Percentiles rank a stretch among this genome's conserved stretches.
Conservation (phyloP, 73 alveolate species). For the Blepharisma stoltei region DNA sequence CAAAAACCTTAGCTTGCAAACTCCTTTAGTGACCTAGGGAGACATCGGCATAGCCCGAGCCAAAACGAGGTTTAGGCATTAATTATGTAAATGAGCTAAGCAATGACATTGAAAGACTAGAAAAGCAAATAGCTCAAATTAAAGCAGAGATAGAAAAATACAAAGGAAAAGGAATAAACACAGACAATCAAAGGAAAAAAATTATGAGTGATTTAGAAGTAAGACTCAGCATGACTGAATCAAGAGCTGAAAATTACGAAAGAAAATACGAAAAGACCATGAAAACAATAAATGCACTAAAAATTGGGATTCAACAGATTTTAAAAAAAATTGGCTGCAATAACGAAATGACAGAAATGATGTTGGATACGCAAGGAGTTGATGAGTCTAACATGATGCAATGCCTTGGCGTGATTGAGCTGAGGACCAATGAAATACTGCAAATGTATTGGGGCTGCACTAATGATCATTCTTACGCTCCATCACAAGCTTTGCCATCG, state of each 20-base stretch:
- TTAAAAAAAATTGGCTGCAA: slow-evolving; percentile 51
- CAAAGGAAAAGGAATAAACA: slow-evolving; percentile 50
- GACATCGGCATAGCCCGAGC: no score
- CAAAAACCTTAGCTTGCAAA: slow-evolving; percentile 31
- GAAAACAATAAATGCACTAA: slow-evolving; percentile 51
- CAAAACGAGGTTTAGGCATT: no score
- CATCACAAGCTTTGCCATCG: not conserved
- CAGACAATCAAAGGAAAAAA: slow-evolving; percentile 54
- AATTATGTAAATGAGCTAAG: slow-evolving; percentile 40
- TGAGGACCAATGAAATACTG: slow-evolving; percentile 61
- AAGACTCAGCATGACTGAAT: slow-evolving; percentile 37
- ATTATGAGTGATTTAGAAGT: slow-evolving; percentile 56
- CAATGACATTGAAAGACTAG: slow-evolving; percentile 41
- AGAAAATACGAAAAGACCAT: slow-evolving; percentile 48
- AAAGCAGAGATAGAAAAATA: slow-evolving; percentile 35
- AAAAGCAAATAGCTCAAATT: slow-evolving; percentile 30
- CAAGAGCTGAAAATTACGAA: slow-evolving; percentile 41
- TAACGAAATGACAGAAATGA: slow-evolving; percentile 43
- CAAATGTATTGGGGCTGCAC: slow-evolving; percentile 46
- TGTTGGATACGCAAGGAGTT: slow-evolving; percentile 42
- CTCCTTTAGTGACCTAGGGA: slow-evolving; percentile 7
- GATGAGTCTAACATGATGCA: slow-evolving; percentile 58
- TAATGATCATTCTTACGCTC: slow-evolving; percentile 6
- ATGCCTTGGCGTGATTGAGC: slow-evolving; percentile 65
- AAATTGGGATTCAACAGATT: slow-evolving; percentile 51